Evolutionary conservation across 2,329 filamentous ascomycete species (phyloP).

Genomic region (Fusarium austroafricanum): DNA sequence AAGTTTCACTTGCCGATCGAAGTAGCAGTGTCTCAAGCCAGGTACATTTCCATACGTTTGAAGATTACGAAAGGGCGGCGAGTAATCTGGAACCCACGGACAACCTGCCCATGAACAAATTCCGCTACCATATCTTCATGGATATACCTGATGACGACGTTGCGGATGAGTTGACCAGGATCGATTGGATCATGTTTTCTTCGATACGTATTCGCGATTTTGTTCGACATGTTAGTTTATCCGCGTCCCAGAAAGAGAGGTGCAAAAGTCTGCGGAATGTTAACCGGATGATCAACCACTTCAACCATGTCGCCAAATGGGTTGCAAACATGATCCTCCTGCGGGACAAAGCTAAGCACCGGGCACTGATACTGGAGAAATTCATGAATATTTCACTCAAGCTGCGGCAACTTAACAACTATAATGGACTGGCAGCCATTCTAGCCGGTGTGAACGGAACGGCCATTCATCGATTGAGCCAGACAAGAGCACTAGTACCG

Average conservation of each 20-base stretch:
- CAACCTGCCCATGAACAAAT: constrained; percentile 79
- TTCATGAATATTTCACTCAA: constrained; percentile 92
- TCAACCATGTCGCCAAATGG: constrained; percentile 87
- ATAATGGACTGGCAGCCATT: constrained; percentile 94
- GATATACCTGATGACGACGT: constrained; percentile 85
- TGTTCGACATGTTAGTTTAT: constrained; percentile 87
- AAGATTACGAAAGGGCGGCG: constrained; percentile 85
- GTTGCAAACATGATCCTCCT: constrained; percentile 87
- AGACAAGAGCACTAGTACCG: constrained; percentile 82
- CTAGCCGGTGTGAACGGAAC: constrained; percentile 92
- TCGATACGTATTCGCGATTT: constrained; percentile 93
- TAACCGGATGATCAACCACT: constrained; percentile 93
- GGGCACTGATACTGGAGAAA: constrained; percentile 90
- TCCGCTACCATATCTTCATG: constrained; percentile 92
- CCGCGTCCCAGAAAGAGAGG: constrained; percentile 75
- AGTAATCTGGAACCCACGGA: constrained; percentile 76
- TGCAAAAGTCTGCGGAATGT: constrained; percentile 85
- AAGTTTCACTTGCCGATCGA: constrained; percentile 55
- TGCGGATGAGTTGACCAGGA: constrained; percentile 90
- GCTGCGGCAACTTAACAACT: constrained; percentile 93
- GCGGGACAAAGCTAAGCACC: constrained; percentile 94
- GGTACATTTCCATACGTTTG: constrained; percentile 73
- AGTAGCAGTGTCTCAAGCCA: constrained; percentile 56
- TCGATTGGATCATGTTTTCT: constrained; percentile 99
- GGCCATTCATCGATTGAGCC: constrained; percentile 82